phyloP scores from a whole-genome alignment of 768 basidiomycete genomes.

The Hericium erinaceus region DNA sequence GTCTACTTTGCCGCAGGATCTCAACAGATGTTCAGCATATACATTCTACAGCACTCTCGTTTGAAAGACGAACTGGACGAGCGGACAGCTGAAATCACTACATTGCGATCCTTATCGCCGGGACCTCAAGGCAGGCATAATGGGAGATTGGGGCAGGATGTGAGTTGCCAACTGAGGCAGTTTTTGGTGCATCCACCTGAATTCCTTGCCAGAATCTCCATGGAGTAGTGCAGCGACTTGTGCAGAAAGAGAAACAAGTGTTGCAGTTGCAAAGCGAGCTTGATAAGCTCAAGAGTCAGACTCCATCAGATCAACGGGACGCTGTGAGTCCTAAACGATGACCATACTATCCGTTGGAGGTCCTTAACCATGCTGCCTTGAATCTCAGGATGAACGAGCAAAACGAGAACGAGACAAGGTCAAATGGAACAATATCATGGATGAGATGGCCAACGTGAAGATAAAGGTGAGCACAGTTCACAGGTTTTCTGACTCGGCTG shows the following conservation, averaged over 20 bases:
- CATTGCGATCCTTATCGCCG: slow-evolving; percentile 43
- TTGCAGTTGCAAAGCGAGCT: slow-evolving; percentile 64
- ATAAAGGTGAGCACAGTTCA: slow-evolving; percentile 40
- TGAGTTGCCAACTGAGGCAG: slow-evolving; percentile 15
- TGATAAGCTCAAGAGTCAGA: slow-evolving; percentile 49
- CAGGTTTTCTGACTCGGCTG: not conserved
- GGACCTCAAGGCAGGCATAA: slow-evolving; percentile 28
- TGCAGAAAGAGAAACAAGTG: slow-evolving; percentile 82
- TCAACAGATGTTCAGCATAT: not conserved
- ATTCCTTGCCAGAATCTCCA: slow-evolving; percentile 43
- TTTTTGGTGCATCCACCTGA: not conserved
- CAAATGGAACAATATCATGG: slow-evolving; percentile 63
- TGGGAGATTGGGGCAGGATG: slow-evolving; percentile 51
- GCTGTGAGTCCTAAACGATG: slow-evolving; percentile 33
- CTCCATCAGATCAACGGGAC: slow-evolving; percentile 48
- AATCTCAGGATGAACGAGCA: slow-evolving; percentile 54
- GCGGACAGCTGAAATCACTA: slow-evolving; percentile 60
- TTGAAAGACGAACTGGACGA: slow-evolving; percentile 48
- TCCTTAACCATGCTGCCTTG: not conserved
- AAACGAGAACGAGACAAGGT: slow-evolving; percentile 67
- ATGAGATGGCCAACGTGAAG: slow-evolving; percentile 68
- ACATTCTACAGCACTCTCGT: slow-evolving; percentile 33
- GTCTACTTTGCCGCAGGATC: slow-evolving; percentile 2
- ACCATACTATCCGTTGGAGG: not conserved
- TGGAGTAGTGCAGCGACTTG: slow-evolving; percentile 70